These are phyloP conservation scores for Zygosaccharomyces rouxii DNA, from an alignment of 805 yeast genomes.

Conservation along the genomic window DNA sequence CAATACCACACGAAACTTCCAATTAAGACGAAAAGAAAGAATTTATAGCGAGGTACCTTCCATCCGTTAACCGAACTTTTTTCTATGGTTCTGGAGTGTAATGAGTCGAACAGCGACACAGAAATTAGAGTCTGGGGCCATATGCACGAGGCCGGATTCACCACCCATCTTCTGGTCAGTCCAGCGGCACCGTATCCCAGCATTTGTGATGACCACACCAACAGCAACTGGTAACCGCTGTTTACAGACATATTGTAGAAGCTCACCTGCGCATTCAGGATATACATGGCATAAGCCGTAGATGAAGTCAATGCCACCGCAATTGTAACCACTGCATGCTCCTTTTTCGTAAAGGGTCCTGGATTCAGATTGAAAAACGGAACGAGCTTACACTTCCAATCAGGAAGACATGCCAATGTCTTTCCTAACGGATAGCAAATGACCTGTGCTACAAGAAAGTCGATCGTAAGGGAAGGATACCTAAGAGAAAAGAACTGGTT, in stretches of 20 bases:
- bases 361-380: conserved; percentile 45
- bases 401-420: conserved; percentile 41
- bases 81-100: conserved; percentile 39
- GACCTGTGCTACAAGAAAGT: conserved; percentile 50
- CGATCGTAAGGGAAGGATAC: conserved; percentile 46
- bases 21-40: conserved; percentile 43
- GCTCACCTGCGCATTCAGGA: conserved; percentile 45
- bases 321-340: conserved; percentile 48
- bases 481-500: conserved; percentile 54
- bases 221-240: conserved; percentile 45
- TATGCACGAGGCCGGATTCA: conserved; percentile 55
- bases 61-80: conserved; percentile 53
- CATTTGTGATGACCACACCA: conserved; percentile 55
- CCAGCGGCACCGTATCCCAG: conserved; percentile 68
- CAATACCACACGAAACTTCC: conserved; percentile 55
- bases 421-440: conserved; percentile 52
- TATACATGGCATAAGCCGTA: conserved; percentile 55
- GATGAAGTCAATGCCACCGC: conserved; percentile 41
- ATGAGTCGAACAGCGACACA: conserved; percentile 51
- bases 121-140: conserved; percentile 65
- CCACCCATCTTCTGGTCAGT: conserved; percentile 50
- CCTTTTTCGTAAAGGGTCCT: conserved; percentile 50
- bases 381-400: conserved; percentile 32
- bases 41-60: conserved; percentile 48
- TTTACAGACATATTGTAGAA: conserved; percentile 45